Evolutionary conservation across 345 rosid species (phyloP), one percentile per base, ranked within the genome.

Genomic region (Syzygium jambos): DNA sequence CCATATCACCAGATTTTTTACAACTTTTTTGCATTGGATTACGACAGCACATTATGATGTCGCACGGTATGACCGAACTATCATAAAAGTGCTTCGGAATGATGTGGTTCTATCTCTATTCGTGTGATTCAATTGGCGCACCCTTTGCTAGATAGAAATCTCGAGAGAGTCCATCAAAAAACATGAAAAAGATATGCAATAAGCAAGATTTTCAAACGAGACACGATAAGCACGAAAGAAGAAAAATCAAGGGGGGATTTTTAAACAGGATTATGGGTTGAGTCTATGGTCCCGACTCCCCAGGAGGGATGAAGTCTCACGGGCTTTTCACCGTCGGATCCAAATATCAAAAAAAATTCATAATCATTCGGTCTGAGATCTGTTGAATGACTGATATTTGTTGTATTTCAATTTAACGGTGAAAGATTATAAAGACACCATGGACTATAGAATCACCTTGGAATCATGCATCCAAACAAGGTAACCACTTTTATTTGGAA

Each of bases 291-390:
- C 38, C n/a, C n/a, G n/a, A n/a, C n/a, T n/a, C n/a, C 21, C 10
- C 1, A 6, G 5, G 16, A n/a, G 77, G 41, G 19, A 63, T 0
- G 9, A 1, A 1, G 34, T 63, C 19, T 15, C 9, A 4, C 2
- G 5, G 41, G 21, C 22, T 15, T 15, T 41, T 73, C 49, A 1
- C 14, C 0, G 3, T 73, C 2, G 14, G 13, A 38, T 19, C 43
- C 7, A 0, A 38, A 16, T 10, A 5, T 29, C 3, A 19, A 5
- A 73, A 19, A 73, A 4, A 19, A 43, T 5, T 73, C 41, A 38
- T 25, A 5, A 19, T 11, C 4, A 0, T 73, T 73, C 2, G 10
- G 0, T 0, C 2, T 21, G 0, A 38, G 1, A 68, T 9, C 3
- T 17, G 2, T 38, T 34, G 1, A 16, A 68, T 0, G 21, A 34